Evolutionary conservation across 345 rosid genomes (phyloP).

Genomic region (Abelmoschus esculentus): DNA sequence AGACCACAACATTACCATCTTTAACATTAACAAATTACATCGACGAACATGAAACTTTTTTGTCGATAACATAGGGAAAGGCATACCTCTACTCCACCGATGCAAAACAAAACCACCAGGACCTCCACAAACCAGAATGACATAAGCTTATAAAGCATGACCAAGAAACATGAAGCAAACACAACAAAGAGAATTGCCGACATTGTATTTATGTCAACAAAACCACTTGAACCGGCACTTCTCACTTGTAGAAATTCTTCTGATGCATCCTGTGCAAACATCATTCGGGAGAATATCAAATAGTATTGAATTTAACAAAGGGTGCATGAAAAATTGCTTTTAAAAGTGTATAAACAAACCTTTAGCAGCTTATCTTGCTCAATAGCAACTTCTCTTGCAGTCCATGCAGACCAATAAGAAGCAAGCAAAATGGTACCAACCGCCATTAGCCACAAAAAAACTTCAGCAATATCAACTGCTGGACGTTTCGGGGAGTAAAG

Average conservation of each 20-base stretch:
- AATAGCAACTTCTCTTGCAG: conserved; percentile 74
- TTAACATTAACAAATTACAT: neutral
- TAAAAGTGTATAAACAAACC: conserved; percentile 32
- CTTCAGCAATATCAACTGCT: conserved; percentile 88
- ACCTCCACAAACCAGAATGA: conserved; percentile 86
- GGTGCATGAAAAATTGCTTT: neutral
- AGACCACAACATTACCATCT: too few species aligned
- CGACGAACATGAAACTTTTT: neutral
- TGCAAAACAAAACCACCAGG: conserved; percentile 87
- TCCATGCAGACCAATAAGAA: conserved; percentile 95
- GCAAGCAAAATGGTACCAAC: conserved; percentile 85
- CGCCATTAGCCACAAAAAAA: conserved; percentile 98
- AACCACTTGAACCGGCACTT: conserved; percentile 45
- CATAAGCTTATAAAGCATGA: conserved; percentile 97
- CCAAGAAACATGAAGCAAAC: conserved; percentile 87
- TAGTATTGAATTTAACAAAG: neutral
- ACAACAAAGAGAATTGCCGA: conserved; percentile 84
- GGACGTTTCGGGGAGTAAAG: conserved; percentile 88
- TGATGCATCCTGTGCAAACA: conserved; percentile 58
- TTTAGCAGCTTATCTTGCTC: conserved; percentile 86
- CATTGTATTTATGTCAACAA: conserved; percentile 61
- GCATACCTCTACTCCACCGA: conserved; percentile 90
- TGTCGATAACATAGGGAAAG: neutral
- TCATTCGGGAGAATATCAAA: neutral
- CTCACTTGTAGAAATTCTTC: conserved; percentile 42